Evolutionary conservation across 345 rosid genomes (phyloP), one percentile per base, ranked within the genome.

Genomic region (Ceriops decandra): DNA sequence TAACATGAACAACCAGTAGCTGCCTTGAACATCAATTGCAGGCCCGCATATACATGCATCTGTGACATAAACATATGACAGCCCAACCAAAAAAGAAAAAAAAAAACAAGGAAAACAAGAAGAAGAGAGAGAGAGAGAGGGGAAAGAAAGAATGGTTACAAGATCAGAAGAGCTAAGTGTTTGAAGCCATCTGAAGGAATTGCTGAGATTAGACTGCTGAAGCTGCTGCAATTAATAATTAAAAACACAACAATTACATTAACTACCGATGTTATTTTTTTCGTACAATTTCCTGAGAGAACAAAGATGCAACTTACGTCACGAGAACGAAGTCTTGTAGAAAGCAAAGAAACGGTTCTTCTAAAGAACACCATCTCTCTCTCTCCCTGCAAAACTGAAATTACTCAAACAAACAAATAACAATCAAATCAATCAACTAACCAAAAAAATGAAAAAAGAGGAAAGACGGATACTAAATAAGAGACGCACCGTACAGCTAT

Each of bases 161-260:
- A 88, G 72, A 33, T 91, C 92, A 6, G 90, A 76, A 38, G 92
- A 85, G 73, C 63, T 82, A 84, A 87, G 96, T 81, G 79, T 87
- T 80, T 93, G 98, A 74, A 90, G 82, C 96, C 97, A 89, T 89
- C 98, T 80, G 2, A 88, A 84, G 0, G 97, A 89, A 59, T 81
- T 81, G 76, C 80, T 69, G 62, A 87, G 86, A 69, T 71, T 80
- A 57, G 92, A 81, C 19, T 85, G 97, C 46, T 84, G 93, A 32
- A 68, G 83, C 96, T 90, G 80, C 2, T 52, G 60, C 13, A 73
- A 11, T 58, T 63, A 70, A 24, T 28, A 42, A 62, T 70, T 49
- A 72, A 67, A 33, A 33, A 33, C 36, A 33, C 36, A 33, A 7
- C 36, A 33, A 33, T 33, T 33, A 1, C 36, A 33, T 7, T 7